phyloP scores from a whole-genome alignment of 345 rosid genomes.

The Acer saccharum region DNA sequence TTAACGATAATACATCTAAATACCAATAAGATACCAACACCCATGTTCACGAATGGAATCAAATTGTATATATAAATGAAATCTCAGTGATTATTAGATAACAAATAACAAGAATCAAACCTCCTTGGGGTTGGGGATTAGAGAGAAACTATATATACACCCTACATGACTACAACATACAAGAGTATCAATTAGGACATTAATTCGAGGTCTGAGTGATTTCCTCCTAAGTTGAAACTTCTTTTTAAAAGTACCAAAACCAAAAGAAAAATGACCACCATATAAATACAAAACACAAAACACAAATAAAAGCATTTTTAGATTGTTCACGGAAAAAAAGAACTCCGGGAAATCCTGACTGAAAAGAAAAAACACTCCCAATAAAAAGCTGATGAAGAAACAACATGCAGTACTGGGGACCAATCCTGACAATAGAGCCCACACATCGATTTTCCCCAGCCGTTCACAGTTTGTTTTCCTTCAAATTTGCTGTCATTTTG shows the following conservation, averaged over 20 bases:
- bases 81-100: background rate
- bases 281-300: background rate
- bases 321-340: background rate
- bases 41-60: background rate
- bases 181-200: background rate
- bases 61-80: background rate
- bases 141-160: background rate
- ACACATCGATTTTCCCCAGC: background rate
- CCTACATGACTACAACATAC: too few species aligned
- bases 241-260: background rate
- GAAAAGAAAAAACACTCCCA: background rate
- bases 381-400: constrained; percentile 1
- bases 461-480: background rate
- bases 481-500: background rate
- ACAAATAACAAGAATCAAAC: background rate
- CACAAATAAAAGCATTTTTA: background rate
- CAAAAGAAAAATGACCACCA: constrained; percentile 1
- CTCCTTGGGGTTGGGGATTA: background rate
- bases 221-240: background rate
- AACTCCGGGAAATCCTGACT: background rate
- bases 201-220: background rate
- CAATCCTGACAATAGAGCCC: background rate
- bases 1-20: too few species aligned
- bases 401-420: background rate
- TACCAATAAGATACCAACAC: too few species aligned